Base-by-base conservation (phyloP, 2,329 filamentous ascomycete species). In the Aspergillus sp. region DNA sequence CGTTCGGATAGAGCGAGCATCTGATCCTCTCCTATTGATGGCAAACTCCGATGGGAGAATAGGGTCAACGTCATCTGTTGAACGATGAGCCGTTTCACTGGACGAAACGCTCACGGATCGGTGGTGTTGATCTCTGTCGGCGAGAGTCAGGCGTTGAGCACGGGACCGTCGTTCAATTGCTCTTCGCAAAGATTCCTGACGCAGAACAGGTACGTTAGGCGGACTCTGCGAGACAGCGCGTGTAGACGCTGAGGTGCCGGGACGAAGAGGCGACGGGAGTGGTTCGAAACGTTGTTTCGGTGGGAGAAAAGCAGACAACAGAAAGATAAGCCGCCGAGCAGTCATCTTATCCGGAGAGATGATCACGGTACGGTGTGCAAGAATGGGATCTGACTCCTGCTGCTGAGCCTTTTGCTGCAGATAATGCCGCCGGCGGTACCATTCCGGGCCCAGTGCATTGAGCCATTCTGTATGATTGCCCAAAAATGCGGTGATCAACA, bases 381-480 rank as follows among this genome's bases (percentile, higher is more conserved):
- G 75, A 19, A 73, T 72, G 25, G 77, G 68, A 43, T 80, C 76
- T 23, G 75, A 69, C 52, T 77, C 74, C 47, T 74, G 71, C 45
- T 72, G 71, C 47, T 73, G 72, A 5, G 74, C 70, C 61, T 77
- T 76, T 60, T 82, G 78, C 59, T 80, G 76, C 55, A 80, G 70
- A 52, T 75, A 73, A 59, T 81, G 75, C 25, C 79, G 78, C 49
- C 77, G 77, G 40, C 78, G 75, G 61, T 81, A 78, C 75, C 78
- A 79, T 49, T 78, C 78, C 2, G 81, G 81, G 1, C 79, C 80
- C 17, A 84, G 65, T 3, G 74, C 65, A 52, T 78, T 79, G 10
- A 85, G 74, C 82, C 82, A 85, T 58, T 84, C 80, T 0, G 81
- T 83, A 58, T 85, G 81, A 40, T 78, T 82, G 0, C 81, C 82